phyloP scores from a whole-genome alignment of 177 flowering plant genomes.

The Tripterygium wilfordii region DNA sequence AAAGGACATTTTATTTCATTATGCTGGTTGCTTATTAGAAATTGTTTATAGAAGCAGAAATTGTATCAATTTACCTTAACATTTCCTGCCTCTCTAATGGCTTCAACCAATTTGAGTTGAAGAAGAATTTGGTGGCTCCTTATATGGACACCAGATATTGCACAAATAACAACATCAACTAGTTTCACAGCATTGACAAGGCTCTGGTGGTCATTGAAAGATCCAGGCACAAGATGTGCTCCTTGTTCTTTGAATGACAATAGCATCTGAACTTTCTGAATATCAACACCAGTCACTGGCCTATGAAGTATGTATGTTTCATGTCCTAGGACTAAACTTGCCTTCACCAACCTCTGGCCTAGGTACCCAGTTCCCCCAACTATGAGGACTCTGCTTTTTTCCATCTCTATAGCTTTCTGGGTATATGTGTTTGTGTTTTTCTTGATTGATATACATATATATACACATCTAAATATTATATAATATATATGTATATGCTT shows the following conservation, averaged over 20 bases:
- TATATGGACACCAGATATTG: conserved; percentile 37
- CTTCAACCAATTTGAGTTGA: conserved; percentile 37
- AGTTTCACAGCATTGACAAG: conserved; percentile 30
- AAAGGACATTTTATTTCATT: too few relatives aligned
- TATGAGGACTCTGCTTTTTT: conserved; percentile 27
- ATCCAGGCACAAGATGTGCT: conserved; percentile 22
- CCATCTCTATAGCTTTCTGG: too few relatives aligned
- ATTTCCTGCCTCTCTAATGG: conserved; percentile 42
- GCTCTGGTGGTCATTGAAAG: conserved; percentile 23
- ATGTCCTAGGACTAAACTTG: conserved; percentile 28
- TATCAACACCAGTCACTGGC: conserved; percentile 34
- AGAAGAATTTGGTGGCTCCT: conserved; percentile 29
- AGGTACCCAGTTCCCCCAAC: conserved; percentile 38
- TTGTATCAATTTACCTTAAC: conserved; percentile 21
- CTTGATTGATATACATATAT: too few relatives aligned
- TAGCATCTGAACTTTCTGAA: conserved; percentile 31
- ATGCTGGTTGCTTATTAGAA: too few relatives aligned
- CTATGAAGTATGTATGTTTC: conserved; percentile 27
- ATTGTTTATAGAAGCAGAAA: too few relatives aligned
- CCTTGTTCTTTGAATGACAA: conserved; percentile 27
- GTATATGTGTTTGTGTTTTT: too few relatives aligned
- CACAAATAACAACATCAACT: conserved; percentile 36
- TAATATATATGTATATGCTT: too few relatives aligned
- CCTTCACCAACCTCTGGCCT: conserved; percentile 37
- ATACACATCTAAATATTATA: too few relatives aligned